Evolutionary conservation across 129 eudicot genomes (phyloP), one percentile per base, ranked within the genome.

Genomic region (Smallanthus sonchifolius): DNA sequence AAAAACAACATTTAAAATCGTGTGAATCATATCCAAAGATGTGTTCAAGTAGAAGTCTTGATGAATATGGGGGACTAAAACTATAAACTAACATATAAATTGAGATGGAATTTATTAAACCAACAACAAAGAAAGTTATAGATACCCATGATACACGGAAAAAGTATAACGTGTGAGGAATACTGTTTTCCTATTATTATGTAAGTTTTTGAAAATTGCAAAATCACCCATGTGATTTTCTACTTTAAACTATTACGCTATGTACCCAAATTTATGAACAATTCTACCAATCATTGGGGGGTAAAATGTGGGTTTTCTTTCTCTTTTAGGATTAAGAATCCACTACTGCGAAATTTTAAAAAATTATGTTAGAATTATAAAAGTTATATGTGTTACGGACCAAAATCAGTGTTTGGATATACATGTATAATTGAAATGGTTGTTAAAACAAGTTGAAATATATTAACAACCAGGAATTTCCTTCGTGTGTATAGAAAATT

Each of bases 21-120:
- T 8, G 38, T 49, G 78, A 70, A 71, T 70, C 57, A 75, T 69
- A 79, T 83, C 64, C 73, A 59, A 61, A 60, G 17, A 60, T 60
- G 36, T 57, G 65, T 59, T 10, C 7, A 10, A 60, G 34, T 56
- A 60, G 65, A 24, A 3, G 39, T 30, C 7, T 11, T 30, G 63
- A 10, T 59, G n/a, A 61, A 68, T 45, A n/a, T 49, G 59, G n/a
- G 44, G 11, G 36, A 45, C 8, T 6, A 2, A 49, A 36, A 63
- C 48, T 74, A 3, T 7, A 45, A 62, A 10, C 10, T 38, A 45
- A 19, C 20, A 62, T 45, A 74, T 47, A 74, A 62, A 35, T 63
- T 48, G 47, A 62, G 36, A 45, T 20, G 63, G 15, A 39, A 45
- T 17, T 63, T 62, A 49, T 74, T 19, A 71, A 56, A 71, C 52